Conservation (phyloP, 805 yeast species). For the Spencermartinsiella europaea region DNA sequence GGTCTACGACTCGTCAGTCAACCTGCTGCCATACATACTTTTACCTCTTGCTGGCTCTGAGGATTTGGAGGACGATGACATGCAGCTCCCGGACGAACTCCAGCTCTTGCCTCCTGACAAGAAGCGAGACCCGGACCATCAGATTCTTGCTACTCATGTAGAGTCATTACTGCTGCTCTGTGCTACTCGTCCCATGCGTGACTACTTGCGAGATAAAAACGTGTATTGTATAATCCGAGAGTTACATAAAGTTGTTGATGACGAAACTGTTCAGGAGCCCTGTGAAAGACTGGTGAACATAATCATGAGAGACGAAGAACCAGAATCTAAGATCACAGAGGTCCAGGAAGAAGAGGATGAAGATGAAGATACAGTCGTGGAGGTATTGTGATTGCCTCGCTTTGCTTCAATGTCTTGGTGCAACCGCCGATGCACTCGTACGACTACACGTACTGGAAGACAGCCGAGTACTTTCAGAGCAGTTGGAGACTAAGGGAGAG, state of each 20-base stretch:
- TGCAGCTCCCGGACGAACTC: slow-evolving; percentile 82
- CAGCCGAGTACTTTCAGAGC: too few relatives aligned
- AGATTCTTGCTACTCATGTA: slow-evolving; percentile 61
- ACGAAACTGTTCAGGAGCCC: slow-evolving; percentile 53
- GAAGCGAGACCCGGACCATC: slow-evolving; percentile 63
- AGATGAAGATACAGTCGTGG: slow-evolving; percentile 7
- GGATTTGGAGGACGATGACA: slow-evolving; percentile 76
- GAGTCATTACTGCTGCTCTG: slow-evolving; percentile 77
- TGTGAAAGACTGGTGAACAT: slow-evolving; percentile 84
- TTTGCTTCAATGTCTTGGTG: too few relatives aligned
- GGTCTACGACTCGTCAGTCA: slow-evolving; percentile 56
- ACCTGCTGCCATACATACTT: slow-evolving; percentile 74
- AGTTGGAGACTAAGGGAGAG: too few relatives aligned
- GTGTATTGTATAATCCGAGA: slow-evolving; percentile 86
- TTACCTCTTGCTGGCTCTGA: slow-evolving; percentile 77
- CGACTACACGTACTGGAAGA: too few relatives aligned
- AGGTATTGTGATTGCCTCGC: slow-evolving; percentile 6
- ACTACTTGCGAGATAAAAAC: slow-evolving; percentile 67
- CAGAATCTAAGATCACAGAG: slow-evolving; percentile 44
- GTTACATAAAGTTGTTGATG: slow-evolving; percentile 52
- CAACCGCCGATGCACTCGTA: too few relatives aligned
- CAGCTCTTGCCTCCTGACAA: slow-evolving; percentile 75
- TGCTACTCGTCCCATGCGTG: slow-evolving; percentile 70
- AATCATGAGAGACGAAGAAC: slow-evolving; percentile 81
- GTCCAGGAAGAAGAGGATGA: slow-evolving; percentile 26